These are phyloP conservation scores for Cicer cuneatum DNA, from an alignment of 306 rosid genomes.

Conservation along the genomic window DNA sequence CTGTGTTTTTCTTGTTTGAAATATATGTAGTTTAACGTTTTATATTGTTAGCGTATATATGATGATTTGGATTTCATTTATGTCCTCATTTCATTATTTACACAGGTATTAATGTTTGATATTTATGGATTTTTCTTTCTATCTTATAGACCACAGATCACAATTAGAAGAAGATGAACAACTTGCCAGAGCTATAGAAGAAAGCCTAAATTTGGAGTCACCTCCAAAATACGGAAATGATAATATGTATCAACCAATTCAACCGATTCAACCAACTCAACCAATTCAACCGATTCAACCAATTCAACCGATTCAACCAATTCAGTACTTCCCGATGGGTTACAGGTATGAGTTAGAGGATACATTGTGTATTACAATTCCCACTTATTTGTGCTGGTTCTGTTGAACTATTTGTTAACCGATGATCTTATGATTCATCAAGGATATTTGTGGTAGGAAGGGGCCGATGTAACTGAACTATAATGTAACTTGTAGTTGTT, in stretches of 20 bases:
- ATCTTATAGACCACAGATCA: constrained; percentile 53
- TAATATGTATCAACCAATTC: constrained; percentile 59
- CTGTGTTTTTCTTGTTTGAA: neutral
- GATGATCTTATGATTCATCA: neutral
- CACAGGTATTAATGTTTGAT: too few species aligned
- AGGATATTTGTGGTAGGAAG: constrained; percentile 1
- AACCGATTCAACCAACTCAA: neutral
- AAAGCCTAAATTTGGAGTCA: constrained; percentile 74
- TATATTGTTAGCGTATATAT: constrained; percentile 26
- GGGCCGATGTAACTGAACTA: constrained; percentile 21
- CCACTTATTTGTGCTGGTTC: constrained; percentile 26
- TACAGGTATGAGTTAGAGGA: constrained; percentile 60
- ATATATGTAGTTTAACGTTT: constrained; percentile 9
- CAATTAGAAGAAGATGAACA: constrained; percentile 86
- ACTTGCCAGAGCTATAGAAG: constrained; percentile 90
- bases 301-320: constrained; percentile 40
- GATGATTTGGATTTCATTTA: constrained; percentile 11
- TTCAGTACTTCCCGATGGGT: constrained; percentile 60
- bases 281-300: too few species aligned
- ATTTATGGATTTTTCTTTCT: constrained; percentile 4
- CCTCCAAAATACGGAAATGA: constrained; percentile 77
- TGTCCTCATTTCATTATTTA: neutral
- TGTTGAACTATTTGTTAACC: constrained; percentile 18
- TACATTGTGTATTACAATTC: constrained; percentile 19
- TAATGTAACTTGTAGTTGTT: constrained; percentile 12